Evolutionary conservation across 192 early-diverging fungal genomes (phyloP), one percentile per base, ranked within the genome.

Genomic region (Coemansia erecta): DNA sequence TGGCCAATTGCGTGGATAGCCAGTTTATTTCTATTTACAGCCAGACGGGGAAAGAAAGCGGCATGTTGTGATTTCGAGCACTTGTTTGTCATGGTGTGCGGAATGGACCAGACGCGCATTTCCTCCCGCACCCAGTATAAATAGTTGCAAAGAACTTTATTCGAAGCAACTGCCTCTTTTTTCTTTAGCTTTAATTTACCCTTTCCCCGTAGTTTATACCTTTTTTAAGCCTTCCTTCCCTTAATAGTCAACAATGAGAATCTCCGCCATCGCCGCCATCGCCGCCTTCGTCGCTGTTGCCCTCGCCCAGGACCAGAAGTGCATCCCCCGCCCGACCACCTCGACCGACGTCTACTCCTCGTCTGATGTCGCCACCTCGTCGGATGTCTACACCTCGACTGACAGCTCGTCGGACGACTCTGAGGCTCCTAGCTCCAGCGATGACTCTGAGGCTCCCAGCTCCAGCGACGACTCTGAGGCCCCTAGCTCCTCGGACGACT

Each of bases 291-390:
- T 60, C 22, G 63, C 63, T 44, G 73, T 59, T 43, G 60, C 64
- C 23, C n/a, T 54, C 8, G 70, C 63, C 40, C 19, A 50, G 4
- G 46, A 22, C 9, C 15, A 55, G n/a, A 75, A 75, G 63, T 75
- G 73, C 66, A 63, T 75, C 52, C 73, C 73, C 39, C 59, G 73
- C n/a, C 73, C 73, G 21, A 26, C 22, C 28, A 28, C 23, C 48
- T 48, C 46, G 46, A 23, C 46, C 19, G 39, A 56, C 8, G 60
- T 28, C 19, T 4, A 28, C 44, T 6, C 56, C 41, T 44, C 45
- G 39, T 23, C 56, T 8, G 50, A 58, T 28, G 50, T 48, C 28
- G 23, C 33, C 19, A 19, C 48, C 21, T 21, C 22, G 22, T 28
- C 48, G 13, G 24, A 31, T 8, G 50, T 35, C 35, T 54, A 26